Evolutionary conservation across 495 filamentous ascomycete genomes (phyloP).

Genomic region (Lophium mytilinum): DNA sequence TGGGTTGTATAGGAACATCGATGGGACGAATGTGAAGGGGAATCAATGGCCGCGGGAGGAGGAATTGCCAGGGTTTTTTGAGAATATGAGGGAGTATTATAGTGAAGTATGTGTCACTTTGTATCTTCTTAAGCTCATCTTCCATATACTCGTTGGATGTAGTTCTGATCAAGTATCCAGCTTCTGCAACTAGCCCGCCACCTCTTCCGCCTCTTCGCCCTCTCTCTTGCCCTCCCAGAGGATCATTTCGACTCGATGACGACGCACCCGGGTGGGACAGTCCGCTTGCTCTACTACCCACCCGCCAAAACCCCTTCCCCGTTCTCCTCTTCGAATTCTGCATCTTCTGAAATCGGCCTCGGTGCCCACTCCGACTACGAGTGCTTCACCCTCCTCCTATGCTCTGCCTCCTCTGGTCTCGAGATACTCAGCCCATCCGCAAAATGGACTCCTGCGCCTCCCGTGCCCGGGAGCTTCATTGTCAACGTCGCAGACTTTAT

Average conservation of each 20-base stretch:
- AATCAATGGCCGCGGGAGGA: slow-evolving; percentile 19
- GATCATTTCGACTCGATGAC: slow-evolving; percentile 39
- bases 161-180: background rate
- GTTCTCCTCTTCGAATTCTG: background rate
- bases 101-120: slow-evolving; percentile 5
- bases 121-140: background rate
- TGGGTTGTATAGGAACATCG: slow-evolving; percentile 17
- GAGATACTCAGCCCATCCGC: slow-evolving; percentile 45
- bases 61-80: slow-evolving; percentile 13
- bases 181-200: slow-evolving; percentile 15
- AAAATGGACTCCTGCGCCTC: slow-evolving; percentile 37
- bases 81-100: slow-evolving; percentile 17
- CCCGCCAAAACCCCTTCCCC: slow-evolving; percentile 22
- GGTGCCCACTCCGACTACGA: slow-evolving; percentile 45
- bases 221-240: slow-evolving; percentile 39
- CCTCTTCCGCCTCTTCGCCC: slow-evolving; percentile 36
- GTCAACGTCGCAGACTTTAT: slow-evolving; percentile 23
- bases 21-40: slow-evolving; percentile 4
- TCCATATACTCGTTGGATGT: too few species aligned
- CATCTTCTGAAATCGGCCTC: slow-evolving; percentile 34
- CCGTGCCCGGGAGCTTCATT: slow-evolving; percentile 35
- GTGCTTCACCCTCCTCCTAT: slow-evolving; percentile 43
- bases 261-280: slow-evolving; percentile 38
- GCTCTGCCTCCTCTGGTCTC: slow-evolving; percentile 38
- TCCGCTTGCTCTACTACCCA: slow-evolving; percentile 41